Evolutionary conservation across 2,329 filamentous ascomycete genomes (phyloP), one percentile per base, ranked within the genome.

Genomic region (Alternaria burnsii): DNA sequence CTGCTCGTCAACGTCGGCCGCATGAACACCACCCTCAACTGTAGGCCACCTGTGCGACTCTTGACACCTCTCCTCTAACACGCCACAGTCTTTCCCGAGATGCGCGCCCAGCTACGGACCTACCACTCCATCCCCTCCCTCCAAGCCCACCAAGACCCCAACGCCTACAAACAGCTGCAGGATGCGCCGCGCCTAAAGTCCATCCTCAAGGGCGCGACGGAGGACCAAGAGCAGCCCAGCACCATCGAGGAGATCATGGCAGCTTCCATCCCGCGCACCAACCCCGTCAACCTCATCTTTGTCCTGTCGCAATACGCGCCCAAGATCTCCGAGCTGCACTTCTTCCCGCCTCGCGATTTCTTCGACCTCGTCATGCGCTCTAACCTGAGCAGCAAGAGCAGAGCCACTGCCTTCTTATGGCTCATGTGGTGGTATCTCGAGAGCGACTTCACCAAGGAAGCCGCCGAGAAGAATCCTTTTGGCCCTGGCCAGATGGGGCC

Each of bases 341-440:
- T 99, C 76, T 90, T 91, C 11, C 86, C 89, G 6, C 88, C 89
- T 1, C 87, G 90, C 67, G 95, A 99, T 78, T 98, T 99, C 78
- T 97, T 97, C 78, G 95, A 99, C 72, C 86, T 99, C 16, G 90
- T 99, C 71, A 98, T 98, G 94, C 90, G 92, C 74, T 89, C 90
- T 1, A 90, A 91, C 24, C 86, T 93, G 62, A 92, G 89, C 58
- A 98, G 94, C 78, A 82, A 84, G 68, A 97, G 92, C 63, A 88
- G 95, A 64, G 94, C 95, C 1, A 89, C 83, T 44, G 94, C 94
- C 0, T 99, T 99, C 70, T 82, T 99, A 20, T 99, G 95, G 95
- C 83, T 99, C 65, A 96, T 99, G 89, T 99, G 95, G 95, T 97
- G 95, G 84, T 98, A 99, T 75, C 86, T 99, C 18, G 95, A 99